phyloP scores from a whole-genome alignment of 352 stramenopile species.

The Globisporangium barbulae region DNA sequence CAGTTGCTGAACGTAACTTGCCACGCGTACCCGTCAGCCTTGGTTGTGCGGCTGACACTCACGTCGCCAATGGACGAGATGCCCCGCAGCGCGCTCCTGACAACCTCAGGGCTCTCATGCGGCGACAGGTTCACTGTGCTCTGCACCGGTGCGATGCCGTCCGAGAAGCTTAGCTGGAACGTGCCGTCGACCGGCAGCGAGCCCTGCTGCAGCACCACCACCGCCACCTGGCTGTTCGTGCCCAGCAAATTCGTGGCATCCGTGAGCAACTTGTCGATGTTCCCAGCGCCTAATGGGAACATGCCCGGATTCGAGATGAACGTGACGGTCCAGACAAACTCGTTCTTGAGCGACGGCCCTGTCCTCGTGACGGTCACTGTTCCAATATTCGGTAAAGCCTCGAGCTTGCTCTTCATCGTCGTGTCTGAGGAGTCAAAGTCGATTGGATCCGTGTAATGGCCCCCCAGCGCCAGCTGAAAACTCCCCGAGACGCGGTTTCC shows the following conservation, averaged over 20 bases:
- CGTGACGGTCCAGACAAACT: constrained; percentile 94
- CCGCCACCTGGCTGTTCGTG: constrained; percentile 32
- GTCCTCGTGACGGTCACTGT: constrained; percentile 83
- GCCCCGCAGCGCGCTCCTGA: constrained; percentile 47
- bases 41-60: constrained; percentile 53
- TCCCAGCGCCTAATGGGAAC: constrained; percentile 82
- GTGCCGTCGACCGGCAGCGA: constrained; percentile 60
- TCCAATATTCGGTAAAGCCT: constrained; percentile 93
- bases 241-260: constrained; percentile 47
- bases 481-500: constrained; percentile 88
- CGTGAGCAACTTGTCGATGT: constrained; percentile 44
- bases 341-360: constrained; percentile 80
- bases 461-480: constrained; percentile 88
- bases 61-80: constrained; percentile 59
- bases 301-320: constrained; percentile 92
- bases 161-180: constrained; percentile 51
- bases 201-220: constrained; percentile 37
- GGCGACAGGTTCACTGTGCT: constrained; percentile 50
- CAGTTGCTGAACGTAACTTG: constrained; percentile 90
- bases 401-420: constrained; percentile 87
- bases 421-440: constrained; percentile 91
- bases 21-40: constrained; percentile 82
- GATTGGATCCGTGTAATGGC: constrained; percentile 87
- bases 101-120: constrained; percentile 36
- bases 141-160: constrained; percentile 24